phyloP scores from a whole-genome alignment of 2,329 filamentous ascomycete genomes.

The Volutella citrinella region DNA sequence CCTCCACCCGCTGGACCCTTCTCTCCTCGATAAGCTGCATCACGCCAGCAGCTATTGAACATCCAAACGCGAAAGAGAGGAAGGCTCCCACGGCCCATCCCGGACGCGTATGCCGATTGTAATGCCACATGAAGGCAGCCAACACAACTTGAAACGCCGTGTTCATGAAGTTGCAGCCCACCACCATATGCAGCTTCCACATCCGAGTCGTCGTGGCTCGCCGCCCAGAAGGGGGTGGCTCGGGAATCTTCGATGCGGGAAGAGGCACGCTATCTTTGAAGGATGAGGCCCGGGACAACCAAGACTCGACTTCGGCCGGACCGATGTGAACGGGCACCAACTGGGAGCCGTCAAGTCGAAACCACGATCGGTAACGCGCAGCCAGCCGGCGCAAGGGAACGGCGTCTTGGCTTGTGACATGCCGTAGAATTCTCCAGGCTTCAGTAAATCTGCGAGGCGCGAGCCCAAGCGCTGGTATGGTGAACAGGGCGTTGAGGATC shows the following conservation, averaged over 20 bases:
- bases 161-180: slow-evolving; percentile 77
- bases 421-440: slow-evolving; percentile 68
- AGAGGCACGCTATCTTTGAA: slow-evolving; percentile 52
- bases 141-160: slow-evolving; percentile 73
- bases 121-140: slow-evolving; percentile 79
- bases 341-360: slow-evolving; percentile 66
- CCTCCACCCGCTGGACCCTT: slow-evolving; percentile 68
- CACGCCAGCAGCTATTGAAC: slow-evolving; percentile 65
- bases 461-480: slow-evolving; percentile 79
- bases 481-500: slow-evolving; percentile 77
- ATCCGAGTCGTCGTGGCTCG: slow-evolving; percentile 63
- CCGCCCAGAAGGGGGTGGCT: slow-evolving; percentile 67
- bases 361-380: slow-evolving; percentile 73
- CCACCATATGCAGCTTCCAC: slow-evolving; percentile 78
- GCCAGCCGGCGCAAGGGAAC: slow-evolving; percentile 65
- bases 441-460: slow-evolving; percentile 84
- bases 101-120: slow-evolving; percentile 71
- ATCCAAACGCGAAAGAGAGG: slow-evolving; percentile 69
- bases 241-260: slow-evolving; percentile 60
- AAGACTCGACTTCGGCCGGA: slow-evolving; percentile 50
- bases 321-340: slow-evolving; percentile 52
- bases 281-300: slow-evolving; percentile 34
- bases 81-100: slow-evolving; percentile 78
- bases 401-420: slow-evolving; percentile 51
- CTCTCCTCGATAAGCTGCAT: slow-evolving; percentile 71